Evolutionary conservation across 306 rosid species (phyloP).

Genomic region (Elaeagnus macrophylla): DNA sequence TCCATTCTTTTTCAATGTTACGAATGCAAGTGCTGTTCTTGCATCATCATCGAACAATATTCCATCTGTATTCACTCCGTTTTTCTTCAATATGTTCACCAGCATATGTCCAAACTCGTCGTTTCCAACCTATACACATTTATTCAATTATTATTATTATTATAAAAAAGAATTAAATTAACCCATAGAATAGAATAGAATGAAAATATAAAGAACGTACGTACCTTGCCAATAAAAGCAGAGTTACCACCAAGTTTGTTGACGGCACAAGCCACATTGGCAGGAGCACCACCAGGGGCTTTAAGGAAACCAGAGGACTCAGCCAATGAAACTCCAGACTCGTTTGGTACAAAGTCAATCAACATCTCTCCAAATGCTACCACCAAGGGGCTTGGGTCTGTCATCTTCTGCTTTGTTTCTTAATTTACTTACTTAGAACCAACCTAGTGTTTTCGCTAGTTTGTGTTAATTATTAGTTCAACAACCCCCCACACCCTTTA

Average conservation of each 20-base stretch:
- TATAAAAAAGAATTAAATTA: too few species aligned
- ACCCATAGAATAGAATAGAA: too few species aligned
- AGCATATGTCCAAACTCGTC: constrained; percentile 69
- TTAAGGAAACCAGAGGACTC: constrained; percentile 50
- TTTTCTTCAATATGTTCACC: constrained; percentile 39
- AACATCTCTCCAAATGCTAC: constrained; percentile 67
- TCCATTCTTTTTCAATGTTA: constrained; percentile 48
- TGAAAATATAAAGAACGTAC: too few species aligned
- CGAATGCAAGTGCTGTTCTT: constrained; percentile 66
- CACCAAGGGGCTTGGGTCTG: constrained; percentile 12
- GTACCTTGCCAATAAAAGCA: constrained; percentile 64
- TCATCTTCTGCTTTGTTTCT: constrained; percentile 15
- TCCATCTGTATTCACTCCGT: constrained; percentile 42
- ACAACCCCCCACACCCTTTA: too few species aligned
- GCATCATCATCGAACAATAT: constrained; percentile 42
- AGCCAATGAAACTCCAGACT: constrained; percentile 51
- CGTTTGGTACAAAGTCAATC: constrained; percentile 57
- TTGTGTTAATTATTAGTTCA: too few species aligned
- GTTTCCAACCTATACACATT: constrained; percentile 43
- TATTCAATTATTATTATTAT: too few species aligned
- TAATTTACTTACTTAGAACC: neutral
- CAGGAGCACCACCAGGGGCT: constrained; percentile 76
- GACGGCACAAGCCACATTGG: constrained; percentile 66
- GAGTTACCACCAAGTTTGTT: constrained; percentile 54
- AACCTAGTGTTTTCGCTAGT: too few species aligned